Evolutionary conservation across 1,139 yeast genomes (phyloP).

Genomic region (Suhomyces kunorum): DNA sequence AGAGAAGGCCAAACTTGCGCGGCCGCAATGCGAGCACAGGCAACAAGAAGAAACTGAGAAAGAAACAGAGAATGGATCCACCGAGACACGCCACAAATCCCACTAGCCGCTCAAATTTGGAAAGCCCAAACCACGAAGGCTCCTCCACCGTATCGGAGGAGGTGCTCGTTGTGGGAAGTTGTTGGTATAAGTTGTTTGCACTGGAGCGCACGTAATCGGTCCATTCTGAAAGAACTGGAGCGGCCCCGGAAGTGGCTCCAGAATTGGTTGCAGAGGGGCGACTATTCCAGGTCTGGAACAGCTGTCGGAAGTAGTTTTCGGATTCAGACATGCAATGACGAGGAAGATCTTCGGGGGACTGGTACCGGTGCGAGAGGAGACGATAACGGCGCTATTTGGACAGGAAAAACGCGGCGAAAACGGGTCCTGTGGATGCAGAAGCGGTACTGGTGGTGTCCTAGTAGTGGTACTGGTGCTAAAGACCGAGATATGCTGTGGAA

Average conservation of each 20-base stretch:
- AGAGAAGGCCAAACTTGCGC: slow-evolving; percentile 81
- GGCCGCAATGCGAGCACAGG: slow-evolving; percentile 92
- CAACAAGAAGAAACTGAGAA: slow-evolving; percentile 76
- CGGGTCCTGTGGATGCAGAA: too few species aligned
- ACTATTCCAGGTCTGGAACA: slow-evolving; percentile 44
- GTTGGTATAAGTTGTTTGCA: slow-evolving; percentile 44
- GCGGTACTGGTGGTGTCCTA: too few species aligned
- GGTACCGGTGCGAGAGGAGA: too few species aligned
- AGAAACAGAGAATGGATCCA: slow-evolving; percentile 78
- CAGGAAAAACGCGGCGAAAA: too few species aligned
- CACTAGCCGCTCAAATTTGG: slow-evolving; percentile 77
- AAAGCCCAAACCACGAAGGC: slow-evolving; percentile 59
- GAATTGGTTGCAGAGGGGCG: slow-evolving; percentile 17
- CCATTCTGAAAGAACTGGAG: slow-evolving; percentile 47
- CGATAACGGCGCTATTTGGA: too few species aligned
- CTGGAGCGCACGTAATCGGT: slow-evolving; percentile 46
- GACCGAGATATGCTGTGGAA: too few species aligned
- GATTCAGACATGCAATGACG: slow-evolving; percentile 47
- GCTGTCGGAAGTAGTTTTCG: slow-evolving; percentile 46
- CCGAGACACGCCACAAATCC: slow-evolving; percentile 76
- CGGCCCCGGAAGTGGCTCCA: slow-evolving; percentile 12
- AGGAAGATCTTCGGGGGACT: too few species aligned
- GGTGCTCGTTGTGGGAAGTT: slow-evolving; percentile 38
- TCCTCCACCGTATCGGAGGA: slow-evolving; percentile 30
- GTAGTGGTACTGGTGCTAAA: too few species aligned